Conservation (phyloP, 192 early-diverging fungal species). For the Coemansia furcata region DNA sequence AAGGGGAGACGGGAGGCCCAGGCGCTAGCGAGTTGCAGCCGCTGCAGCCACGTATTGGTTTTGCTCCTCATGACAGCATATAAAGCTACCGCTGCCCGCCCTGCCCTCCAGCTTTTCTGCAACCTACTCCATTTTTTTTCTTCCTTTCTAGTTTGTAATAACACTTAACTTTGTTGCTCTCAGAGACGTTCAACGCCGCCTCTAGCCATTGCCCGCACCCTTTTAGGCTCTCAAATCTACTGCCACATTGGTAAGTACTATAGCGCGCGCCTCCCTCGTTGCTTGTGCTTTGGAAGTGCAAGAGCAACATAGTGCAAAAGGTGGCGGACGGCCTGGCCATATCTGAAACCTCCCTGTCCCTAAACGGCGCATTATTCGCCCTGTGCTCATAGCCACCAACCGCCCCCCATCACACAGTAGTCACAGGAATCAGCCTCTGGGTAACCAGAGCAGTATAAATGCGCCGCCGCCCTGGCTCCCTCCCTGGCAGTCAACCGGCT, state of each 20-base stretch:
- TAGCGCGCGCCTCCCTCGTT: not conserved
- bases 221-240: not conserved
- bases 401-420: not conserved
- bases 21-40: not conserved
- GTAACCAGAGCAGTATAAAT: not conserved
- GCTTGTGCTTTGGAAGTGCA: not conserved
- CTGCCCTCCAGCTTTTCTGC: not conserved
- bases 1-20: not conserved
- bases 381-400: not conserved
- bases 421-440: not conserved
- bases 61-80: not conserved
- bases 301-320: not conserved
- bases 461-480: not conserved
- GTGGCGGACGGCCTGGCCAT: not conserved
- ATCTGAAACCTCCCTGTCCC: not conserved
- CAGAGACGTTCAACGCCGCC: not conserved
- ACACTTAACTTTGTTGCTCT: not conserved
- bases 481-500: not conserved
- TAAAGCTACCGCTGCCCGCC: not conserved
- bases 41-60: not conserved
- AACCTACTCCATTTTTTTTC: not conserved
- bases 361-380: not conserved
- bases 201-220: not conserved
- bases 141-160: not conserved
- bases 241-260: not conserved